phyloP scores from a whole-genome alignment of 73 alveolate genomes.

The Tetrahymena thermophila region DNA sequence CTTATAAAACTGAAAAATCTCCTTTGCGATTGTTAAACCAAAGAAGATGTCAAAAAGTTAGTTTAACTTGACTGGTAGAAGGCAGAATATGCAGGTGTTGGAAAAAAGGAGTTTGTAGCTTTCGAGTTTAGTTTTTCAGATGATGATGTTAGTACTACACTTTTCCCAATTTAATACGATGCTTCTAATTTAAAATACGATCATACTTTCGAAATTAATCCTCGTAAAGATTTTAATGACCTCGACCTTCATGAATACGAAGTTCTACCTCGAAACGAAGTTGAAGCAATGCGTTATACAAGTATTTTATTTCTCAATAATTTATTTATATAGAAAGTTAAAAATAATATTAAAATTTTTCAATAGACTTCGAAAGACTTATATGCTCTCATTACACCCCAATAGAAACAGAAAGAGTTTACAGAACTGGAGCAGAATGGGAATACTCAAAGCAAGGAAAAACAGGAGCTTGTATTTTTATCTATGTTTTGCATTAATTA shows the following conservation, averaged over 20 bases:
- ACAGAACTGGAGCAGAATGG: not conserved
- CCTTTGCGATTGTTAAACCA: constrained; percentile 17
- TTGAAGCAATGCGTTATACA: not conserved
- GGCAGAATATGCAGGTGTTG: constrained; percentile 44
- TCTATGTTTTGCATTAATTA: not conserved
- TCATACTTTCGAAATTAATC: not conserved
- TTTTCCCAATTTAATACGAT: not conserved
- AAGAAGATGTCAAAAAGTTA: constrained; percentile 21
- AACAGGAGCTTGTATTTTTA: not conserved
- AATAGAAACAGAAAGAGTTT: not conserved
- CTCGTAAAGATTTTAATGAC: not conserved
- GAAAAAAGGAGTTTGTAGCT: constrained; percentile 34
- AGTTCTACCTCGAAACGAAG: not conserved
- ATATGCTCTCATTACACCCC: not conserved
- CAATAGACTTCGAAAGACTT: not conserved
- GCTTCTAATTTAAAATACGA: not conserved
- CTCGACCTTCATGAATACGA: not conserved
- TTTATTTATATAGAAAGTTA: not conserved
- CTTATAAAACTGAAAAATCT: constrained; percentile 11
- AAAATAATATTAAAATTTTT: not conserved
- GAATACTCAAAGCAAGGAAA: not conserved
- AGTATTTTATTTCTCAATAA: too few relatives aligned
- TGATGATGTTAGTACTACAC: not conserved
- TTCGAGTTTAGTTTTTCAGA: not conserved
- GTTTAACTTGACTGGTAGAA: constrained; percentile 32